Evolutionary conservation across 192 early-diverging fungal genomes (phyloP).

Genomic region (Entophlyctis luteolus): DNA sequence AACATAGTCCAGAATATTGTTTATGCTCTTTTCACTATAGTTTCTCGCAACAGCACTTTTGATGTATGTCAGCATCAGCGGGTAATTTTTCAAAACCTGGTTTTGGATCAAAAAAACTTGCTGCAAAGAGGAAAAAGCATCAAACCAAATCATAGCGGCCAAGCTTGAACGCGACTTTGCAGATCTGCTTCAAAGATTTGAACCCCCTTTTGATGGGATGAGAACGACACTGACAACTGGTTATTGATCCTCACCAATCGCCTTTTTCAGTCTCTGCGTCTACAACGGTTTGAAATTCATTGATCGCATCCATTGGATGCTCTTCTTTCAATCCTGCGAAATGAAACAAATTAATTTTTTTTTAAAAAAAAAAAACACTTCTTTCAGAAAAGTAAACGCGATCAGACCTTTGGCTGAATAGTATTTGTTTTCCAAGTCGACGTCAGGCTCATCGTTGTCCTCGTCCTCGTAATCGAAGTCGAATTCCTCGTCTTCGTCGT

Average conservation of each 20-base stretch:
- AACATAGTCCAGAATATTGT: constrained; percentile 81
- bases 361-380: not conserved
- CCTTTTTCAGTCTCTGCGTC: constrained; percentile 76
- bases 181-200: constrained; percentile 84
- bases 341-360: not conserved
- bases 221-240: not conserved
- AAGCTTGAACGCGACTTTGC: constrained; percentile 71
- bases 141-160: constrained; percentile 58
- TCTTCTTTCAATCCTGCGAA: constrained; percentile 72
- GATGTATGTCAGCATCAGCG: constrained; percentile 68
- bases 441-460: constrained; percentile 75
- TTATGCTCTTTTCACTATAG: constrained; percentile 86
- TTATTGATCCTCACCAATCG: constrained; percentile 62
- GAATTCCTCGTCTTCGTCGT: constrained; percentile 71
- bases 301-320: constrained; percentile 64
- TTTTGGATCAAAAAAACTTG: not conserved
- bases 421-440: constrained; percentile 83
- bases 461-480: constrained; percentile 86
- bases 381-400: not conserved
- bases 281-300: constrained; percentile 73
- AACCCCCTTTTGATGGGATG: constrained; percentile 64
- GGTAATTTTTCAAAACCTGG: constrained; percentile 70
- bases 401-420: constrained; percentile 82
- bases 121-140: not conserved
- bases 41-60: constrained; percentile 77